Conservation (phyloP, 1,139 yeast species). For the Suzukiozyma palmioleophila region DNA sequence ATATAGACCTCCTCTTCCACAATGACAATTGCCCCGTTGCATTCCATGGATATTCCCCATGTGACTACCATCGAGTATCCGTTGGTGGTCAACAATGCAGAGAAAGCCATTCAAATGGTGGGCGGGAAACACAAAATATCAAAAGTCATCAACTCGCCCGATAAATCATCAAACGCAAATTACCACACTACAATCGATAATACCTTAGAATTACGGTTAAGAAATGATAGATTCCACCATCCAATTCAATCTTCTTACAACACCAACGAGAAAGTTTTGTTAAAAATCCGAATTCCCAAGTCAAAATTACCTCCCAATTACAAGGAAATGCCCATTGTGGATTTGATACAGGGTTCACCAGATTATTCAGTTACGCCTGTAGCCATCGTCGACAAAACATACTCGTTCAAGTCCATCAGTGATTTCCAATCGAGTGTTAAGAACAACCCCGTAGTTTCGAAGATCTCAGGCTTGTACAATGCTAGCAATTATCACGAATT, state of each 20-base stretch:
- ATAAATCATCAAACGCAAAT: slow-evolving; percentile 10
- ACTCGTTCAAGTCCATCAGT: slow-evolving; percentile 78
- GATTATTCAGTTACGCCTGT: slow-evolving; percentile 46
- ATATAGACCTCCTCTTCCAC: background rate
- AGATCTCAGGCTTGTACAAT: slow-evolving; percentile 14
- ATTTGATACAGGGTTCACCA: slow-evolving; percentile 11
- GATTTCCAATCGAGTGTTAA: slow-evolving; percentile 78
- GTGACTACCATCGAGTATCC: slow-evolving; percentile 80
- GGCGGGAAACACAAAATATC: slow-evolving; percentile 63
- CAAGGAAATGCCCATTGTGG: slow-evolving; percentile 41
- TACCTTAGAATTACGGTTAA: slow-evolving; percentile 57
- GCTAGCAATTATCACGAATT: slow-evolving; percentile 31
- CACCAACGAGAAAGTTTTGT: slow-evolving; percentile 57
- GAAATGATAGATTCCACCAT: slow-evolving; percentile 77
- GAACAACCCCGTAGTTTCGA: slow-evolving; percentile 45
- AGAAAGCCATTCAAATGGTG: slow-evolving; percentile 65
- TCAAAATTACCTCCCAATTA: slow-evolving; percentile 39
- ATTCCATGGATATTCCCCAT: slow-evolving; percentile 70
- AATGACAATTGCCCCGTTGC: slow-evolving; percentile 10
- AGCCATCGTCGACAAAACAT: slow-evolving; percentile 66
- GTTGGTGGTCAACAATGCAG: slow-evolving; percentile 56
- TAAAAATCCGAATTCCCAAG: slow-evolving; percentile 70
- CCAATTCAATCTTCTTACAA: slow-evolving; percentile 59
- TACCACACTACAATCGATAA: slow-evolving; percentile 17
- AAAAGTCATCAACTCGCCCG: slow-evolving; percentile 29